Percentiles rank a stretch among this genome's conserved stretches.
Conservation (phyloP, 768 basidiomycete genomes). For the Cystobasidium tubakii region DNA sequence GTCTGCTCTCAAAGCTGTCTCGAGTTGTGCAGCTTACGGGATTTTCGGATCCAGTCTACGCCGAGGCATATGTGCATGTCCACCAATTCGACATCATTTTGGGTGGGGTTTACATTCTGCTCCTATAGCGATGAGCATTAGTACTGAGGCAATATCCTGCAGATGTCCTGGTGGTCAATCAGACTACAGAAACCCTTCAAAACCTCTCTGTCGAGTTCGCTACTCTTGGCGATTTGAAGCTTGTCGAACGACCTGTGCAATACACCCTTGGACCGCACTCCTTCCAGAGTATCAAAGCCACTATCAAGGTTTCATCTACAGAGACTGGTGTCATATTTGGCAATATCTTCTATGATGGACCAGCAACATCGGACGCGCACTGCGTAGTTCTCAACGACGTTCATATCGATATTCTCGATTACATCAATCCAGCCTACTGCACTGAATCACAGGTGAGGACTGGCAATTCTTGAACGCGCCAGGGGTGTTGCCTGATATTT, state of each 20-base stretch:
- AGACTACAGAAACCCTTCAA: slow-evolving; percentile 85
- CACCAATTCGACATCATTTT: slow-evolving; percentile 95
- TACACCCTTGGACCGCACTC: slow-evolving; percentile 91
- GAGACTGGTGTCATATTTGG: slow-evolving; percentile 99
- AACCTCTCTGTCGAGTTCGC: slow-evolving; percentile 97
- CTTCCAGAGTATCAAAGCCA: slow-evolving; percentile 97
- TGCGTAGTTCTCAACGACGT: slow-evolving; percentile 95
- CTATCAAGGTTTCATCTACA: slow-evolving; percentile 95
- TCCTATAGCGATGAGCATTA: too few species aligned
- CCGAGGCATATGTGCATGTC: slow-evolving; percentile 94
- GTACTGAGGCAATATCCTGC: too few species aligned
- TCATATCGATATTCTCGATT: slow-evolving; percentile 97
- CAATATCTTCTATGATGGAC: slow-evolving; percentile 91
- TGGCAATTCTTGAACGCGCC: too few species aligned
- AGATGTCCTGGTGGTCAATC: slow-evolving; percentile 96
- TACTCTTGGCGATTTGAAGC: slow-evolving; percentile 90
- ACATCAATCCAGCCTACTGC: slow-evolving; percentile 92
- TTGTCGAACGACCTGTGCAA: slow-evolving; percentile 88
- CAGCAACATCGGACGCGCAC: slow-evolving; percentile 61
- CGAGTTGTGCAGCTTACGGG: slow-evolving; percentile 93
- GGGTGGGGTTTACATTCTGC: slow-evolving; percentile 55
- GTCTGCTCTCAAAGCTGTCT: slow-evolving; percentile 88
- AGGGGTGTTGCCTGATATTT: too few species aligned
- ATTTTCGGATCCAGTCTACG: slow-evolving; percentile 97
- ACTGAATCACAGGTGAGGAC: slow-evolving; percentile 69